Evolutionary conservation across 805 yeast genomes (phyloP).

Genomic region (Wickerhamiella bombiphila): DNA sequence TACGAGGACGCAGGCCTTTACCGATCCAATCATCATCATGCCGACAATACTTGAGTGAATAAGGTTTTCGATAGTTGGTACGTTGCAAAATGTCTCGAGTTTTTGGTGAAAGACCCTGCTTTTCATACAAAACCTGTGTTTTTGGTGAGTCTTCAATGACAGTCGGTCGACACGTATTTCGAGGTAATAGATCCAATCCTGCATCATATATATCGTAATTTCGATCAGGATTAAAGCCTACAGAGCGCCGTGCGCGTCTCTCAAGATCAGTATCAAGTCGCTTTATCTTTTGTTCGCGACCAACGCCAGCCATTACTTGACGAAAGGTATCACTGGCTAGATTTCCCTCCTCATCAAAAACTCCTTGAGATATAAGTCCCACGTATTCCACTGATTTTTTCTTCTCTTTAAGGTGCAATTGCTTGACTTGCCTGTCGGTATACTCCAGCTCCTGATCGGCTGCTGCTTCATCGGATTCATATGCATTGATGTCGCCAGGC

Average conservation of each 20-base stretch:
- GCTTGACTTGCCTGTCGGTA: neutral
- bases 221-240: neutral
- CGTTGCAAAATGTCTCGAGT: slow-evolving; percentile 5
- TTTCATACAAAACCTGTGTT: slow-evolving; percentile 4
- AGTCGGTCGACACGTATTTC: slow-evolving; percentile 7
- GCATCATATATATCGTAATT: slow-evolving; percentile 1
- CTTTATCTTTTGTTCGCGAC: neutral
- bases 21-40: slow-evolving; percentile 5
- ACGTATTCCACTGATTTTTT: slow-evolving; percentile 2
- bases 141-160: slow-evolving; percentile 3
- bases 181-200: slow-evolving; percentile 8
- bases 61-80: slow-evolving; percentile 9
- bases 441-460: neutral
- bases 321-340: slow-evolving; percentile 4
- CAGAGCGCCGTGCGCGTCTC: neutral
- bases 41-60: slow-evolving; percentile 1
- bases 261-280: neutral
- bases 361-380: slow-evolving; percentile 9
- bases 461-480: neutral
- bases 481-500: neutral
- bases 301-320: neutral
- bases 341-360: slow-evolving; percentile 5
- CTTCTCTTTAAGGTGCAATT: neutral
- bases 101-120: neutral
- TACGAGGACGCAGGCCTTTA: slow-evolving; percentile 7